Percentiles rank a stretch among this genome's conserved stretches.
Evolutionary conservation across 768 basidiomycete species (phyloP).

Genomic region (Lentinula guzmanii): DNA sequence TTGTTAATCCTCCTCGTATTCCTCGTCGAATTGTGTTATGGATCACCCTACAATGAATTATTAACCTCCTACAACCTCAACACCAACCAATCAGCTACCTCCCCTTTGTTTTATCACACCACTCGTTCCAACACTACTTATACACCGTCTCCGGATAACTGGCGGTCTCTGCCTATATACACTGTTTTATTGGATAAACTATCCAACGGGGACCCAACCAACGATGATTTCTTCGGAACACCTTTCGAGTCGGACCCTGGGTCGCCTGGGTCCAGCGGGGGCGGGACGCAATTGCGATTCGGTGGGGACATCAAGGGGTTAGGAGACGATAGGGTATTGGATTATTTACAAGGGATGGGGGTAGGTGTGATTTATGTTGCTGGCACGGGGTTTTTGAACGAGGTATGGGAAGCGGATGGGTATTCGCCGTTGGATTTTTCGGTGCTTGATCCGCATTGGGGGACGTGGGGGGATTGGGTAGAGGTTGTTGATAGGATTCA

Average conservation of each 20-base stretch:
- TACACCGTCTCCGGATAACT: conserved; percentile 76
- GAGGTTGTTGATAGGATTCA: conserved; percentile 73
- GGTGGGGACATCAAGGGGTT: conserved; percentile 88
- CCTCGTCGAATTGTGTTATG: conserved; percentile 9
- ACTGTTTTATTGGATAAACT: conserved; percentile 85
- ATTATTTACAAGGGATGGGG: conserved; percentile 91
- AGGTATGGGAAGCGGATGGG: conserved; percentile 97
- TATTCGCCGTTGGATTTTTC: conserved; percentile 92
- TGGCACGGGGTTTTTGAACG: conserved; percentile 89
- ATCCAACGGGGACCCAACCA: conserved; percentile 86
- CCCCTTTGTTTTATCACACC: conserved; percentile 59
- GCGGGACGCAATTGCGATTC: conserved; percentile 84
- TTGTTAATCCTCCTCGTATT: conserved; percentile 11
- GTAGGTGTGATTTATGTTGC: conserved; percentile 82
- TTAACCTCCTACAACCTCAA: conserved; percentile 77
- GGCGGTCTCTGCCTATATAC: conserved; percentile 78
- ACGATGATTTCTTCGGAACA: conserved; percentile 84
- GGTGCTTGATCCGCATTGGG: conserved; percentile 91
- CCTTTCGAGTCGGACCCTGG: conserved; percentile 69
- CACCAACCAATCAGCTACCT: conserved; percentile 62
- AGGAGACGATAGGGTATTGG: conserved; percentile 48
- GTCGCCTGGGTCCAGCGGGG: conserved; percentile 19
- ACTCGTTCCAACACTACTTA: conserved; percentile 61
- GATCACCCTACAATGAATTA: conserved; percentile 64
- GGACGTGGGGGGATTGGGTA: conserved; percentile 76